Evolutionary conservation across 495 filamentous ascomycete species (phyloP), one percentile per base, ranked within the genome.

Genomic region (Neurospora tetrasperma): DNA sequence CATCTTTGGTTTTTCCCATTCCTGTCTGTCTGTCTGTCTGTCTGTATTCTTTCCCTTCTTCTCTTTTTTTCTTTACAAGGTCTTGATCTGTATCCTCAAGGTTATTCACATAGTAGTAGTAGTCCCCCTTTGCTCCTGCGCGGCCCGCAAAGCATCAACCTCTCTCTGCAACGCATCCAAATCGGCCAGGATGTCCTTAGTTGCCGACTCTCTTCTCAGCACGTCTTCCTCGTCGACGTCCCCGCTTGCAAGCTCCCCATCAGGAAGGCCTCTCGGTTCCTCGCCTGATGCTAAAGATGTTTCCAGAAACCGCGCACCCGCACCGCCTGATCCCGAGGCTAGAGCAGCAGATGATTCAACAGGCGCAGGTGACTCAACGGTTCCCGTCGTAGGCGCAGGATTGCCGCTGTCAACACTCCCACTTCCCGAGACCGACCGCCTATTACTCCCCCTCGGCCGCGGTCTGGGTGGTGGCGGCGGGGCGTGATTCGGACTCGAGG

Each of bases 141-240:
- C 54, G 6, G 54, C 89, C 74, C 89, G 85, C 42, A 92, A 78
- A 69, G 88, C 89, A 81, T 93, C 90, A 66, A 93, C 91, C 78
- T 93, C 91, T 79, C 85, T 87, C 79, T 91, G 91, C 72, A 93
- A 79, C 68, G 88, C 86, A 8, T 87, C 84, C 43, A 93, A 81
- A 81, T 92, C 90, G 3, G 90, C 91, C 72, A 93, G 74, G 48
- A 92, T 89, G 77, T 90, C 88, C 41, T 81, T 83, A 5, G 83
- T 84, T 69, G 59, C 73, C 62, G 73, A 42, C 40, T 39, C 39
- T 48, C 68, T 12, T 48, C 35, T 31, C 23, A 38, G 5, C 16
- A n/a, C 74, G 12, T 20, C 43, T 38, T 48, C 71, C 16, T 74
- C 71, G 16, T 23, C 70, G n/a, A 11, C 42, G 9, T 11, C 9